Evolutionary conservation across 176 grass and related monocot genomes (phyloP).

Genomic region (maize (Zea mays)): DNA sequence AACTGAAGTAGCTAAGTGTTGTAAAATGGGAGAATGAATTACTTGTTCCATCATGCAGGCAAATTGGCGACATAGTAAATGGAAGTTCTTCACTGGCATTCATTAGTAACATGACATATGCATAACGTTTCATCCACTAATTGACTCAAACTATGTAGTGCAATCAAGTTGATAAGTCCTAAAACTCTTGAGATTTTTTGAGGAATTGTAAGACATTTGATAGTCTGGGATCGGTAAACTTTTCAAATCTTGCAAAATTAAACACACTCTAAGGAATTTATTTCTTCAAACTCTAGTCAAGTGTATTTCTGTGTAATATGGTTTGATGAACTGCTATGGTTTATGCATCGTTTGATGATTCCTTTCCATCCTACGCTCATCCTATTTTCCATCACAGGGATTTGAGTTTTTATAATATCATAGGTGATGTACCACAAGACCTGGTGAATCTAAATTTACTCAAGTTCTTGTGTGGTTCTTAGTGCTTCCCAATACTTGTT

Average conservation of each 20-base stretch:
- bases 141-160: not conserved
- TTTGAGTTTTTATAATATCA: slow-evolving; percentile 89
- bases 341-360: slow-evolving; percentile 10
- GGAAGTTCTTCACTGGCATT: slow-evolving; percentile 23
- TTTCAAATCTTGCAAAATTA: slow-evolving; percentile 44
- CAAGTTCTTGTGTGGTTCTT: slow-evolving; percentile 40
- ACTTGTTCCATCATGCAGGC: not conserved
- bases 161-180: not conserved
- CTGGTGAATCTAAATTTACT: slow-evolving; percentile 53
- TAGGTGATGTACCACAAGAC: slow-evolving; percentile 52
- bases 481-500: slow-evolving; percentile 7
- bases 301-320: not conserved
- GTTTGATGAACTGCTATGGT: not conserved
- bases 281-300: not conserved
- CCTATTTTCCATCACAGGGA: not conserved
- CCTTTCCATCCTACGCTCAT: not conserved
- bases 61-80: slow-evolving; percentile 25
- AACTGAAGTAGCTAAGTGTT: slow-evolving; percentile 6
- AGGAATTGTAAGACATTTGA: slow-evolving; percentile 79
- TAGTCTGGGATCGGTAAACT: slow-evolving; percentile 54
- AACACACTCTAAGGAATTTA: slow-evolving; percentile 31
- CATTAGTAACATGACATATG: slow-evolving; percentile 19
- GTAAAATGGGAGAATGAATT: not conserved
- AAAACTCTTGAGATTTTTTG: not conserved
- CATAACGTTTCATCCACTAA: not conserved